A percentile compares a stretch with the other conserved stretches of the same genome.
phyloP scores from a whole-genome alignment of 129 eudicot genomes.

The Daucus carota region DH1_v3.0 NC_030386.2:14854501-14855000 shows the following conservation, averaged over 20 bases:
- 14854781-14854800: neutral
- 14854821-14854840: neutral
- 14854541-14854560: constrained; percentile 54
- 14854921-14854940: neutral
- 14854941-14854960: neutral
- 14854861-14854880: too few species aligned
- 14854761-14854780: neutral
- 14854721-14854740: constrained; percentile 42
- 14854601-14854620: constrained; percentile 74
- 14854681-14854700: constrained; percentile 53
- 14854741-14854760: constrained; percentile 39
- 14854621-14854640: constrained; percentile 66
- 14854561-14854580: constrained; percentile 60
- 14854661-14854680: constrained; percentile 43
- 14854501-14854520: constrained; percentile 84
- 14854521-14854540: constrained; percentile 68
- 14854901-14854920: neutral
- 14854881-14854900: neutral
- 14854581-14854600: constrained; percentile 54
- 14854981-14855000: neutral
- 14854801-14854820: neutral
- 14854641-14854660: constrained; percentile 78
- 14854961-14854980: neutral
- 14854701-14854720: constrained; percentile 67
- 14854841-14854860: neutral